A percentile compares a stretch with the other conserved stretches of the same genome.
Evolutionary conservation across 345 rosid genomes (phyloP).

Genomic region (Arabis alpina): DNA sequence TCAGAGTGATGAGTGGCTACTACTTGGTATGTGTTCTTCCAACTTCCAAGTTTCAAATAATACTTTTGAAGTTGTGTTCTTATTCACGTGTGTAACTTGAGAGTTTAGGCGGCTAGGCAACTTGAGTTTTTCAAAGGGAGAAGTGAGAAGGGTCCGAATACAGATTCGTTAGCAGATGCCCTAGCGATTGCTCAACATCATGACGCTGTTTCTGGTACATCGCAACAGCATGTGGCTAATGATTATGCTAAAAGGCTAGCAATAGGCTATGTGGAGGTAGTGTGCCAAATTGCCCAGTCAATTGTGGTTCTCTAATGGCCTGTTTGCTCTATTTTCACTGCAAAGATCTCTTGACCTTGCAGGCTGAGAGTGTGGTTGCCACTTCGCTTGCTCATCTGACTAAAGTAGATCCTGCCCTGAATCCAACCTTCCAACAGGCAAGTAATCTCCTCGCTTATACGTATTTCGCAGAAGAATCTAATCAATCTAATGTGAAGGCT

Average conservation of each 20-base stretch:
- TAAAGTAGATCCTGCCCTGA: slow-evolving; percentile 49
- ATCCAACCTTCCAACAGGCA: slow-evolving; percentile 77
- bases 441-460: slow-evolving; percentile 34
- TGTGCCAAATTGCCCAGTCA: neutral
- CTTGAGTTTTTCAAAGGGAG: slow-evolving; percentile 87
- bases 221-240: slow-evolving; percentile 89
- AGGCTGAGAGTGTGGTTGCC: slow-evolving; percentile 88
- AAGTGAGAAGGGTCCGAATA: slow-evolving; percentile 62
- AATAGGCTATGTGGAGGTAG: slow-evolving; percentile 84
- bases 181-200: slow-evolving; percentile 97
- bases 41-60: neutral
- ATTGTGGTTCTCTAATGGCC: slow-evolving; percentile 23
- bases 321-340: slow-evolving; percentile 13
- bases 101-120: slow-evolving; percentile 84
- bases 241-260: slow-evolving; percentile 91
- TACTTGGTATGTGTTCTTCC: slow-evolving; percentile 64
- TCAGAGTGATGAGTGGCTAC: slow-evolving; percentile 90
- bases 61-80: slow-evolving; percentile 5
- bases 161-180: slow-evolving; percentile 88
- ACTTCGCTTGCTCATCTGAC: slow-evolving; percentile 75
- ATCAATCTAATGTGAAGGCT: slow-evolving; percentile 6
- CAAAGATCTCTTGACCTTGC: slow-evolving; percentile 37
- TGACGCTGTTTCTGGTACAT: slow-evolving; percentile 94
- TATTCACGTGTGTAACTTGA: slow-evolving; percentile 32
- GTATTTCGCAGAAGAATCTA: slow-evolving; percentile 10